phyloP scores from a whole-genome alignment of 1,284 basidiomycete species.

The Ustilago vetiveriae region DNA sequence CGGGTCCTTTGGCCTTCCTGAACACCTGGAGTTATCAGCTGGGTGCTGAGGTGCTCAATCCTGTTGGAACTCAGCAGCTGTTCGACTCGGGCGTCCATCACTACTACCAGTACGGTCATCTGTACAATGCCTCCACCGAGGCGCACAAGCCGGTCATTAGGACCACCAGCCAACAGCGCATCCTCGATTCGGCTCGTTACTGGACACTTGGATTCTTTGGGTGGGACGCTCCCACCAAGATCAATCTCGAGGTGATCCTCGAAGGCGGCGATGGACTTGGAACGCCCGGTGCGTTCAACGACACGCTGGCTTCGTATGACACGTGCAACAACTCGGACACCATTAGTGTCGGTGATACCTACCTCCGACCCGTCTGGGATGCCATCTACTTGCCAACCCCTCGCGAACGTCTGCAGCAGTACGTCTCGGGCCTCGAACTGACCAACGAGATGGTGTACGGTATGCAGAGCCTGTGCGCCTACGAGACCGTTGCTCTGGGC shows the following conservation, averaged over 20 bases:
- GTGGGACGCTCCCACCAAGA: conserved; percentile 46
- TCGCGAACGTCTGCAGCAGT: conserved; percentile 52
- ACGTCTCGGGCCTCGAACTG: conserved; percentile 67
- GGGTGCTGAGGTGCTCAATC: conserved; percentile 78
- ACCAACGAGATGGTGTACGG: conserved; percentile 58
- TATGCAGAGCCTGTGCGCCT: conserved; percentile 67
- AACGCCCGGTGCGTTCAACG: conserved; percentile 74
- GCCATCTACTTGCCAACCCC: conserved; percentile 58
- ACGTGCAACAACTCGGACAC: conserved; percentile 72
- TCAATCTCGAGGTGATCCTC: conserved; percentile 61
- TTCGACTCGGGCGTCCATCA: conserved; percentile 63
- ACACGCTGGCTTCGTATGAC: conserved; percentile 79
- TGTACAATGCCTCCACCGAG: conserved; percentile 48
- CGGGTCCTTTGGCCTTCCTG: conserved; percentile 76
- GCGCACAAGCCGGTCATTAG: conserved; percentile 56
- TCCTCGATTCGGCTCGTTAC: conserved; percentile 86
- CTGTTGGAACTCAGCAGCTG: conserved; percentile 81
- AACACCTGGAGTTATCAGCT: conserved; percentile 74
- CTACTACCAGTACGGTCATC: conserved; percentile 65
- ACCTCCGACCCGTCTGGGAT: conserved; percentile 68
- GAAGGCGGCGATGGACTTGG: conserved; percentile 44
- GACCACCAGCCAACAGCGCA: conserved; percentile 73
- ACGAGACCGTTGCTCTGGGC: conserved; percentile 58
- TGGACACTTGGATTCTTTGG: conserved; percentile 66
- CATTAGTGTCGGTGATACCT: conserved; percentile 73